phyloP scores from a whole-genome alignment of 1,139 yeast genomes.

The Groenewaldozyma sp. region DNA sequence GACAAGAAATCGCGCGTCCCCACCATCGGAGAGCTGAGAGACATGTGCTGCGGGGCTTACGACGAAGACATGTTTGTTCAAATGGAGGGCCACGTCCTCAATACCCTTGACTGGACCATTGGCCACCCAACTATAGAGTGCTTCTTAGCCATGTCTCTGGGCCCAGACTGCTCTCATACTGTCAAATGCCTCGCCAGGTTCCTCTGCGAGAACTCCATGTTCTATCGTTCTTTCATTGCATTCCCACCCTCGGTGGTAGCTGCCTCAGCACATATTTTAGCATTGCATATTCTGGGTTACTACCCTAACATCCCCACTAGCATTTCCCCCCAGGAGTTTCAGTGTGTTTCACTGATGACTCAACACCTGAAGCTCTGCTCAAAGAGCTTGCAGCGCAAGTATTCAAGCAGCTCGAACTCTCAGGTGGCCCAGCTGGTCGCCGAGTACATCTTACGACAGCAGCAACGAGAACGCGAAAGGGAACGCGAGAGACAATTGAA shows the following conservation, averaged over 20 bases:
- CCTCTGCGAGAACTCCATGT: slow-evolving; percentile 69
- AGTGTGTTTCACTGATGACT: slow-evolving; percentile 27
- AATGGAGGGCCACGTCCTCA: slow-evolving; percentile 88
- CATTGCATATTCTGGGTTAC: slow-evolving; percentile 51
- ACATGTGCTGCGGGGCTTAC: slow-evolving; percentile 82
- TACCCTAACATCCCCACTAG: slow-evolving; percentile 22
- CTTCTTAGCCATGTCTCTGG: slow-evolving; percentile 25
- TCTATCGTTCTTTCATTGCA: slow-evolving; percentile 57
- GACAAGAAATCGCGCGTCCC: slow-evolving; percentile 87
- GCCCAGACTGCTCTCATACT: slow-evolving; percentile 18
- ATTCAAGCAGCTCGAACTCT: slow-evolving; percentile 21
- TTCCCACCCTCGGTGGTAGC: slow-evolving; percentile 58
- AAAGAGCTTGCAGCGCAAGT: slow-evolving; percentile 30
- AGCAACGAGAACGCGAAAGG: slow-evolving; percentile 6
- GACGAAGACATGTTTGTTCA: slow-evolving; percentile 90
- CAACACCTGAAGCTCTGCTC: slow-evolving; percentile 31
- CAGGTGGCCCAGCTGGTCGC: slow-evolving; percentile 26
- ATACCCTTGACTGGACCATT: slow-evolving; percentile 80
- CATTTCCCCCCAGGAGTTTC: slow-evolving; percentile 18
- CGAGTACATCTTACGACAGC: slow-evolving; percentile 17
- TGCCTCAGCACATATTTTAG: slow-evolving; percentile 58
- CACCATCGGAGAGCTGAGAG: slow-evolving; percentile 61
- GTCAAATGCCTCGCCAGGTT: slow-evolving; percentile 41
- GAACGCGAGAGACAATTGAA: slow-evolving; percentile 5
- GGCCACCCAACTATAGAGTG: slow-evolving; percentile 45